Conservation (phyloP, 352 stramenopile genomes). For the Phytophthora sp. region DNA sequence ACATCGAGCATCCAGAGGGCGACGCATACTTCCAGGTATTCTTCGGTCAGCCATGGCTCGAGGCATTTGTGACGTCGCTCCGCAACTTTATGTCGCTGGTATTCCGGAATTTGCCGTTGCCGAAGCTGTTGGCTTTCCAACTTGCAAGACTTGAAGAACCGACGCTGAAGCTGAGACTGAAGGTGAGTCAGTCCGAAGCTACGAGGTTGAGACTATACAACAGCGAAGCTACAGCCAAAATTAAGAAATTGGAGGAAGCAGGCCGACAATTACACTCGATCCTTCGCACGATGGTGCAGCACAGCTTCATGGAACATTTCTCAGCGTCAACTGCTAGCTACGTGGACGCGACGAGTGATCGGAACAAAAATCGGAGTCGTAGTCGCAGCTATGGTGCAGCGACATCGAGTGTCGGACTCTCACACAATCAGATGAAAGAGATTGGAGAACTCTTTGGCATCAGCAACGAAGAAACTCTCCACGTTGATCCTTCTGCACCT, state of each 20-base stretch:
- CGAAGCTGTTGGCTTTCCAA: conserved; percentile 81
- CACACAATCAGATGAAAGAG: conserved; percentile 54
- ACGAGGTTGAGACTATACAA: conserved; percentile 64
- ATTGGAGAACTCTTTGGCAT: conserved; percentile 62
- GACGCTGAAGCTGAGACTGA: conserved; percentile 69
- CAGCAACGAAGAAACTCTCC: conserved; percentile 23
- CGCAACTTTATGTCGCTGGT: conserved; percentile 84
- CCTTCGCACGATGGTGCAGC: conserved; percentile 69
- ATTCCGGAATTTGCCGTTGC: conserved; percentile 73
- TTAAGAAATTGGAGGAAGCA: conserved; percentile 70
- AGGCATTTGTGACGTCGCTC: conserved; percentile 73
- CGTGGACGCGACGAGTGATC: conserved; percentile 23
- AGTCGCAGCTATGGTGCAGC: conserved; percentile 31
- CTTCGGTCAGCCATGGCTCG: conserved; percentile 77
- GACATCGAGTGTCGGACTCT: conserved; percentile 36
- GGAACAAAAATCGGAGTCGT: conserved; percentile 33
- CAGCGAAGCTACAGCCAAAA: conserved; percentile 52
- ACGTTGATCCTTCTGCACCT: conserved; percentile 12
- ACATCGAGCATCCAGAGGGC: conserved; percentile 72
- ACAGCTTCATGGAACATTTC: conserved; percentile 75
- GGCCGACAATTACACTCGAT: conserved; percentile 64
- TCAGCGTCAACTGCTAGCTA: conserved; percentile 18
- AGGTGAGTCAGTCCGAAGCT: conserved; percentile 75
- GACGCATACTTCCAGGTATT: conserved; percentile 82
- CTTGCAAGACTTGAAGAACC: conserved; percentile 73